phyloP scores from a whole-genome alignment of 768 basidiomycete species.

The Leccinum longicurvipes region DNA sequence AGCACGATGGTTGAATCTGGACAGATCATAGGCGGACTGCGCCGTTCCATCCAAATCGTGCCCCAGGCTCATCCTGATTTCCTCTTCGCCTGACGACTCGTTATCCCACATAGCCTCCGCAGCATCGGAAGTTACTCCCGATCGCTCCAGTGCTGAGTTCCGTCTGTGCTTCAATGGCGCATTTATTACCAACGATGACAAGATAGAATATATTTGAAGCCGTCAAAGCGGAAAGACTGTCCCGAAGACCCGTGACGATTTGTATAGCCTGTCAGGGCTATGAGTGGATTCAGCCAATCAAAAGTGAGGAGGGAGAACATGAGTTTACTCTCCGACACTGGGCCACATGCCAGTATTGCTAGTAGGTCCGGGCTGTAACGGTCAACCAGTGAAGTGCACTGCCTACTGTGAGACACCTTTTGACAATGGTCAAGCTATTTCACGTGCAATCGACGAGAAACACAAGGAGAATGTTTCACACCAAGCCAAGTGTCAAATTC shows the following conservation, averaged over 20 bases:
- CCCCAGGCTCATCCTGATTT: too few relatives aligned
- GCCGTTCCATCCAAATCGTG: neutral
- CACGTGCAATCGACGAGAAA: neutral
- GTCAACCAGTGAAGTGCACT: neutral
- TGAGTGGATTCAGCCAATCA: slow-evolving; percentile 5
- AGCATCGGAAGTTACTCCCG: neutral
- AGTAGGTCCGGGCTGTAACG: too few relatives aligned
- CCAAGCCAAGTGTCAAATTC: too few relatives aligned
- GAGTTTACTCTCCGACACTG: neutral
- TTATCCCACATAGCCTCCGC: neutral
- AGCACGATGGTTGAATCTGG: slow-evolving; percentile 9
- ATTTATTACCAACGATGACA: neutral
- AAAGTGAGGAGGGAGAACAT: neutral
- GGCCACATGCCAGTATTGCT: neutral
- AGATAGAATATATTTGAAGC: slow-evolving; percentile 4
- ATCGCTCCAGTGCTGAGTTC: neutral
- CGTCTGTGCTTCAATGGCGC: neutral
- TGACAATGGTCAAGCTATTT: neutral
- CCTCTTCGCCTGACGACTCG: neutral
- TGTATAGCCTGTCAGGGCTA: neutral
- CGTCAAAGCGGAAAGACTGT: slow-evolving; percentile 11
- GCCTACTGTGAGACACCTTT: neutral
- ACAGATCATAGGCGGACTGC: neutral
- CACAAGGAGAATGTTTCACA: too few relatives aligned
- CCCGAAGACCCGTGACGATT: neutral